Base-by-base conservation (phyloP, 2,329 filamentous ascomycete genomes). In the Parascedosporium putredinis region DNA sequence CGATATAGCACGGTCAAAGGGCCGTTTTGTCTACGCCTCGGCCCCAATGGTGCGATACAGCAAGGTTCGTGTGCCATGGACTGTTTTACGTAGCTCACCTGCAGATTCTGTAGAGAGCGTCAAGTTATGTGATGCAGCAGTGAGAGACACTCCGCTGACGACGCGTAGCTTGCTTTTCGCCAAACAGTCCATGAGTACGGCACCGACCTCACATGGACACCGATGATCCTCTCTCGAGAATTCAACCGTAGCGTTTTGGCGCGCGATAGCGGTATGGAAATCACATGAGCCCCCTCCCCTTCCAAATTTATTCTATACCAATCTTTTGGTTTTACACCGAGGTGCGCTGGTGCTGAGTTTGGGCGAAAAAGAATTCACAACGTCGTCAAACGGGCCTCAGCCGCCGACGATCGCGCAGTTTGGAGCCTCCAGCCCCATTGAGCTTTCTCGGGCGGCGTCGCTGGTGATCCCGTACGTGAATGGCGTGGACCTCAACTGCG, bases 401-500 rank as follows among this genome's bases (percentile, higher is more conserved):
- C 72, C 79, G 1, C 75, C 78, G 9, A 80, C 83, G 7, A 78
- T 86, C 48, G 74, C 79, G 31, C 83, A 86, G 60, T 85, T 86
- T 58, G 83, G 82, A 44, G 73, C 78, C 54, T 83, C 78, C 56
- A 72, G 70, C 4, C 73, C 81, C 5, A 58, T 70, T 3, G 83
- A 87, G 60, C 70, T 86, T 42, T 71, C 78, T 12, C 73, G 81
- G 25, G 81, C 83, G 9, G 74, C 81, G 0, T 70, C 74, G 20
- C 72, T 86, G 45, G 78, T 79, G 2, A 76, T 73, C 0, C 81
- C 82, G 2, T 78, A 69, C 59, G 76, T 78, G 48, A 75, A 74
- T 57, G 83, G 83, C 54, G 74, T 86, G 3, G 81, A 86, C 57
- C 69, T 86, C 36, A 86, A 86, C 66, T 87, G 83, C 62, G 83